These are phyloP conservation scores for Secale cereale DNA, from an alignment of 176 grass and related monocot species.

Conservation along the genomic window DNA sequence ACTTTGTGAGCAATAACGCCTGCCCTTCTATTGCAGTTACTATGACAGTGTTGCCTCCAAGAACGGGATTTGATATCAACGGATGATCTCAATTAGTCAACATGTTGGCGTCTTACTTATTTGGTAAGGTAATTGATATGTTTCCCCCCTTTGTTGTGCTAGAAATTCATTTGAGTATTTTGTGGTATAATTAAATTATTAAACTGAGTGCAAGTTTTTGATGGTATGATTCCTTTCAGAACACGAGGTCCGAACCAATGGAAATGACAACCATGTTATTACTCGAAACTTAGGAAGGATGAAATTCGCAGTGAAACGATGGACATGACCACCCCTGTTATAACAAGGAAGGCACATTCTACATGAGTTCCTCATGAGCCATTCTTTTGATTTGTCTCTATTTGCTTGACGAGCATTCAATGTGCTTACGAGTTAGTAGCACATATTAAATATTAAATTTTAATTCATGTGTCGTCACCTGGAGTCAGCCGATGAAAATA, in stretches of 20 bases:
- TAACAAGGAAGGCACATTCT: conserved; percentile 49
- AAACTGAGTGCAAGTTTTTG: neutral
- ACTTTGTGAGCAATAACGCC: conserved; percentile 27
- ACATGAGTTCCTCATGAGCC: neutral
- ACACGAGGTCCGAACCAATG: conserved; percentile 65
- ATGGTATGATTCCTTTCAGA: conserved; percentile 40
- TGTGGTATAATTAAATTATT: neutral
- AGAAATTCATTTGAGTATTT: neutral
- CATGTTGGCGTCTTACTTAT: conserved; percentile 67
- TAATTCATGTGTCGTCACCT: conserved; percentile 1
- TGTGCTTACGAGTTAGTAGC: neutral
- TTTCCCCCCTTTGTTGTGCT: neutral
- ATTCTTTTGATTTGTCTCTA: conserved; percentile 1
- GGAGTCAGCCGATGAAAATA: conserved; percentile 38
- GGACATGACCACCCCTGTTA: conserved; percentile 93
- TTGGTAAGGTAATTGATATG: conserved; percentile 78
- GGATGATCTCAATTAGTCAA: conserved; percentile 84
- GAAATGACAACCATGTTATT: conserved; percentile 91
- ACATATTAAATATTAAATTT: neutral
- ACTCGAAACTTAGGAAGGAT: conserved; percentile 28
- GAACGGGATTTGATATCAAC: conserved; percentile 70
- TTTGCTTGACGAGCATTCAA: neutral
- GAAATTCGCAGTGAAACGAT: conserved; percentile 50
- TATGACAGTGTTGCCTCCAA: neutral
- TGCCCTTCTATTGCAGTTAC: neutral